Evolutionary conservation across 2,329 filamentous ascomycete genomes (phyloP), one percentile per base, ranked within the genome.

Genomic region (Aspergillus thermomutatus): DNA sequence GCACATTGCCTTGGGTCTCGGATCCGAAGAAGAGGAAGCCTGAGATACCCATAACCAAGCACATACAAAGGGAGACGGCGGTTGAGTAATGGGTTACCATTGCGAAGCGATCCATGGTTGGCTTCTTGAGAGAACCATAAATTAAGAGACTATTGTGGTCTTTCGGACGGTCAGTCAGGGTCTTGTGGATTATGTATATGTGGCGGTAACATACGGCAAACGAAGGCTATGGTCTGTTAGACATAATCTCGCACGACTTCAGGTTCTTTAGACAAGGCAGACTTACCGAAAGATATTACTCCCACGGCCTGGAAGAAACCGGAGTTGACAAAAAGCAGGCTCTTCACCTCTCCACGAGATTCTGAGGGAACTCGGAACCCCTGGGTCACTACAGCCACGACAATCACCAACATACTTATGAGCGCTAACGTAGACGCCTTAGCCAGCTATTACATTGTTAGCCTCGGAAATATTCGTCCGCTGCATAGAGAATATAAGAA

Each of bases 71-170:
- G 45, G 92, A 97, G 49, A 97, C 86, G 62, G 82, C 85, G 0
- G 94, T 97, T 40, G 91, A 96, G 77, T 91, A 95, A 78, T 99
- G 94, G 40, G 94, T 99, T 41, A 99, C 93, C 55, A 82, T 86
- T 40, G 92, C 82, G 78, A 99, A 99, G 61, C 95, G 91, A 80
- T 97, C 92, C 66, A 99, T 89, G 1, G 94, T 99, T 1, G 94
- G 94, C 52, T 90, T 97, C 66, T 89, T 88, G 60, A 99, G 84
- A 2, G 93, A 97, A 64, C 93, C 93, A 76, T 99, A 99, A 71
- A 99, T 99, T 55, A 99, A 83, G 58, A 99, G 87, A 52, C 91
- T 96, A 78, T 99, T 99, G 79, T 99, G 94, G 72, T 99, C 81
- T 83, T 64, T 41, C 7, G 40, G 17, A 41, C 47, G 23, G 58